Base-by-base conservation (phyloP, 1,284 basidiomycete genomes). In the Puccinia coronata region DNA sequence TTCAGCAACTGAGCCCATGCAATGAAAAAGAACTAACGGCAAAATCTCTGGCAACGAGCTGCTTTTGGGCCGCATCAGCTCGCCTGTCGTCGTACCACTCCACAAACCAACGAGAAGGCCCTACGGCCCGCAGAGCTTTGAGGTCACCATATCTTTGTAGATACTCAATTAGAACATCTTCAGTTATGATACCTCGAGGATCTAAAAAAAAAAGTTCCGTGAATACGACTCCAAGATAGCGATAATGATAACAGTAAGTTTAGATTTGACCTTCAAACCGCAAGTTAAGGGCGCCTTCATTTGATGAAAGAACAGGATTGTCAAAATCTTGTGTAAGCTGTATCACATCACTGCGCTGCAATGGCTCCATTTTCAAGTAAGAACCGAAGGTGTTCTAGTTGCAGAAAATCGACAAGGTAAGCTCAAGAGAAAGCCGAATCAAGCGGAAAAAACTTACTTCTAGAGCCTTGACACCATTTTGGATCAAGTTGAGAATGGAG, bases 1-100 rank as follows among this genome's bases (percentile, higher is more conserved):
- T 23, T 0, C 23, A 20, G 6, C 16, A 16, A 34, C 9, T 61
- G 8, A 9, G 20, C 18, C 16, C 25, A n/a, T 53, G 28, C 12
- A 73, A 20, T 51, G 34, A 28, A 18, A 53, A 57, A 53, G 8
- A 47, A 31, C 57, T 65, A 12, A 80, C 79, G 14, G 79, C 79
- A 73, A 80, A 80, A 43, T 73, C 79, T 70, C 79, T 28, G 14
- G 79, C 43, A 34, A 53, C 43, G 14, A 80, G 34, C 36, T 80
- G 25, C 57, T 80, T 51, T 51, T 80, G 79, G 14, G 79, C 79
- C 16, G 70, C 70, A 25, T 28, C 59, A 8, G 79, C 79, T 51
- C 70, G 69, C 31, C 69, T 55, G 57, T 80, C 79, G 53, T 80
- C 79, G 31, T 72, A 80, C 55, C 59, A 80, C 55, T 80, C 79